Base-by-base conservation (phyloP, 176 grass and related monocot species). In the Musa schizocarpa region DNA sequence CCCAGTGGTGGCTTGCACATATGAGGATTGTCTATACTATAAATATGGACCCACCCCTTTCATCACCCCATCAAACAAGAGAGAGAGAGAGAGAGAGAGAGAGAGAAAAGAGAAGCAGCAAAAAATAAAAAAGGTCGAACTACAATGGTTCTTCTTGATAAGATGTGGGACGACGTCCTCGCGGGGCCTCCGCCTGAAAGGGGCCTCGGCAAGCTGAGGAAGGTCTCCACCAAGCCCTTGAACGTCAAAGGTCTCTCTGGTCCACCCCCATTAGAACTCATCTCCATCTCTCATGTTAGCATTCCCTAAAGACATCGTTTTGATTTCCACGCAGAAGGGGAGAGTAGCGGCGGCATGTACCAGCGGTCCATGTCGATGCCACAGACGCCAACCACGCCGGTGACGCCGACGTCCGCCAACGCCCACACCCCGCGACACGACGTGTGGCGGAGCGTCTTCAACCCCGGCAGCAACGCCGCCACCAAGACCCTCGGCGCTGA, bases 371-470 rank as follows among this genome's bases (percentile, higher is more conserved):
- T 50, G 27, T 63, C 74, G 24, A 63, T 63, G 74, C 57, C 74
- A 11, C 16, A 25, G 17, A 63, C 74, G 17, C 74, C 74, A 7
- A 65, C 74, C 26, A 63, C 26, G 1, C 56, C 74, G 26, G 57
- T 29, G 55, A 29, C 74, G 55, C 55, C 74, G 16, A 50, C 57
- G 5, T 43, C 34, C 34, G 17, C 56, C 25, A 62, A 13, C 53
- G 9, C 53, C 11, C 11, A 9, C 9, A 11, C 53, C 53, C 73
- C 9, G 17, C 57, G 8, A 8, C 57, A 16, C 74, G 27, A 76
- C 74, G 56, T 76, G 27, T 76, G 74, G 74, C 74, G 74, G 27
- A 76, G 74, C 74, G 74, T 76, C 53, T 76, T 76, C 74, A 43
- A 76, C 74, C 74, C 74, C 12, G 74, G 74, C 17, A 76, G 74